Evolutionary conservation across 768 basidiomycete genomes (phyloP).

Genomic region (Candolleomyces eurysporus): DNA sequence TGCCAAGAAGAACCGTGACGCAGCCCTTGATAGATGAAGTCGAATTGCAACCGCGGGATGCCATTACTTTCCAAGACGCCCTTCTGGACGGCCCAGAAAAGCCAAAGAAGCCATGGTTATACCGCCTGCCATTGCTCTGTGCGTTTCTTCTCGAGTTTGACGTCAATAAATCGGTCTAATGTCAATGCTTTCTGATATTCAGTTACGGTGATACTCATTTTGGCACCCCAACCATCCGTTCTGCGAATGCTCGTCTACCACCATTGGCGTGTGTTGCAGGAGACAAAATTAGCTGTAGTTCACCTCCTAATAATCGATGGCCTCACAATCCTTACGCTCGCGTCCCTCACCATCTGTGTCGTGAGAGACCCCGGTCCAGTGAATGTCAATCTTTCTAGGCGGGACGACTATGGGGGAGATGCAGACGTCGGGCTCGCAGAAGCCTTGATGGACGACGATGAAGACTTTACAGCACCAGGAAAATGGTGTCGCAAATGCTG

Average conservation of each 20-base stretch:
- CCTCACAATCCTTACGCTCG: slow-evolving; percentile 66
- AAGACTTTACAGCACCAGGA: slow-evolving; percentile 51
- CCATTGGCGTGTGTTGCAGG: slow-evolving; percentile 54
- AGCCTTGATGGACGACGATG: slow-evolving; percentile 52
- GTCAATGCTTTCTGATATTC: neutral
- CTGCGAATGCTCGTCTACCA: slow-evolving; percentile 66
- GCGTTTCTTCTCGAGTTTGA: slow-evolving; percentile 17
- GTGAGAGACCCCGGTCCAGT: slow-evolving; percentile 75
- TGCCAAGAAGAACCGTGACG: slow-evolving; percentile 1
- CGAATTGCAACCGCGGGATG: slow-evolving; percentile 5
- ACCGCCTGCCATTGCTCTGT: slow-evolving; percentile 60
- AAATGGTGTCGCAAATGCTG: slow-evolving; percentile 81
- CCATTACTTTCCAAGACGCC: neutral
- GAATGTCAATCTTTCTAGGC: slow-evolving; percentile 19
- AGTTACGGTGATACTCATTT: slow-evolving; percentile 52
- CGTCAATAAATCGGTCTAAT: neutral
- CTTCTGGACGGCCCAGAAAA: neutral
- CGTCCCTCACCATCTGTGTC: slow-evolving; percentile 71
- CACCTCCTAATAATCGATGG: slow-evolving; percentile 63
- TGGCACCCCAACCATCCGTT: slow-evolving; percentile 75
- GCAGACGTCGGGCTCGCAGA: slow-evolving; percentile 51
- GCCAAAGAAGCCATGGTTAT: slow-evolving; percentile 46
- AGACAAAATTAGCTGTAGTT: slow-evolving; percentile 41
- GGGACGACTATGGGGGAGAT: slow-evolving; percentile 15
- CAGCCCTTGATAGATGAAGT: slow-evolving; percentile 4